Conservation (phyloP, 2,329 filamentous ascomycete genomes). For the Arachnomyces sp. region DNA sequence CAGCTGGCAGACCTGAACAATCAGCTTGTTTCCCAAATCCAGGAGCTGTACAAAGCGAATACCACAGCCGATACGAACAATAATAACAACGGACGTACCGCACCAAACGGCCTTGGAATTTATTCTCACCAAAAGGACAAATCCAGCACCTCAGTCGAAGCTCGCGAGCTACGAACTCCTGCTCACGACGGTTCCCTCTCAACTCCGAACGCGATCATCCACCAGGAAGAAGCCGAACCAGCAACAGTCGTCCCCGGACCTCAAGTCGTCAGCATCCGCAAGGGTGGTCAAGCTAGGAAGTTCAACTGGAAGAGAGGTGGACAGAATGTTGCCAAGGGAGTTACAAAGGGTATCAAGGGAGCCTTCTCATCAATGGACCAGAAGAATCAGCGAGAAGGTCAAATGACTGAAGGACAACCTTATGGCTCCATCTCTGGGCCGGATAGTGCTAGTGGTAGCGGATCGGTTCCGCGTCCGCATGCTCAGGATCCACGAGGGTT, state of each 20-base stretch:
- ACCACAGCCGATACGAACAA: constrained; percentile 30
- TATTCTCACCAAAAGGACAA: constrained; percentile 50
- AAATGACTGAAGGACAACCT: constrained; percentile 58
- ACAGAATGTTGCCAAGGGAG: constrained; percentile 86
- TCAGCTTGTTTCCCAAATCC: constrained; percentile 86
- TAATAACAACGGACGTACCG: constrained; percentile 14
- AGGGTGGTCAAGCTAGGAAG: constrained; percentile 78
- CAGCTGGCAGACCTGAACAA: constrained; percentile 94
- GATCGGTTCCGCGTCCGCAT: constrained; percentile 29
- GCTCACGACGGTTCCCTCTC: constrained; percentile 49
- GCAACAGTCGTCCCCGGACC: constrained; percentile 60
- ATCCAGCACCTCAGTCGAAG: constrained; percentile 38
- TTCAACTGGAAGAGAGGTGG: constrained; percentile 99
- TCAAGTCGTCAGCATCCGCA: constrained; percentile 92
- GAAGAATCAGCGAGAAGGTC: constrained; percentile 43
- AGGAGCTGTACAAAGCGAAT: constrained; percentile 76
- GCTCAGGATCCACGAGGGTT: constrained; percentile 52
- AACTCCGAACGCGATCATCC: constrained; percentile 47
- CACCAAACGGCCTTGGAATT: constrained; percentile 54
- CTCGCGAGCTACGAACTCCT: constrained; percentile 36
- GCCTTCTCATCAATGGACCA: constrained; percentile 68
- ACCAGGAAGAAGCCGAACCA: constrained; percentile 60
- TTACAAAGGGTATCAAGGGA: constrained; percentile 88
- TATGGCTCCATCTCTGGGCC: constrained; percentile 50
- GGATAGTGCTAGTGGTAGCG: constrained; percentile 20